Evolutionary conservation across 148 eudicot species (phyloP).

Genomic region (Heliamphora exappendiculata): DNA sequence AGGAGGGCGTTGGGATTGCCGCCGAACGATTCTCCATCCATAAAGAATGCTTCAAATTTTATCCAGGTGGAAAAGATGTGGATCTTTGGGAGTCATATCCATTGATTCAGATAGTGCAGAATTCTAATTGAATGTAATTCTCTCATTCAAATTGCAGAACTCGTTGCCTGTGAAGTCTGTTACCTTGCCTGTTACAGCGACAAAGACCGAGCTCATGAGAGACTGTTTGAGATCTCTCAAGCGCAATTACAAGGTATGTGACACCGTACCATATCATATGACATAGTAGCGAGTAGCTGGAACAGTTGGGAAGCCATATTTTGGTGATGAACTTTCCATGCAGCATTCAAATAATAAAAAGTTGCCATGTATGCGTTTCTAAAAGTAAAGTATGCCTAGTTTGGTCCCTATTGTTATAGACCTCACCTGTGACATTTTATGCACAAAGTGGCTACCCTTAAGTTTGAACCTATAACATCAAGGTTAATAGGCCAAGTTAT

Average conservation of each 20-base stretch:
- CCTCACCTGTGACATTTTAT: no score
- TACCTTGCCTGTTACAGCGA: slow-evolving; percentile 13
- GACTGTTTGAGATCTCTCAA: slow-evolving; percentile 65
- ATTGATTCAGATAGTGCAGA: not conserved
- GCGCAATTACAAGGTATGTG: slow-evolving; percentile 57
- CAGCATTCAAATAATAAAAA: not conserved
- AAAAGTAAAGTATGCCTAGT: no score
- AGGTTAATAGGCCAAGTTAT: not conserved
- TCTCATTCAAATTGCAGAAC: slow-evolving; percentile 13
- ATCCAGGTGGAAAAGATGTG: slow-evolving; percentile 23
- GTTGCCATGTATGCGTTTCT: no score
- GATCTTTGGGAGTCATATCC: slow-evolving; percentile 5
- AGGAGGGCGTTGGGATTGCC: slow-evolving; percentile 40
- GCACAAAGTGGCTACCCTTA: no score
- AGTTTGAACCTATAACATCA: no score
- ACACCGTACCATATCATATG: not conserved
- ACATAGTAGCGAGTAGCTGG: slow-evolving; percentile 5
- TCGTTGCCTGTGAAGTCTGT: slow-evolving; percentile 18
- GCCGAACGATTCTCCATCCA: slow-evolving; percentile 16
- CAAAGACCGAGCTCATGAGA: slow-evolving; percentile 42
- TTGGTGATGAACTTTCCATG: not conserved
- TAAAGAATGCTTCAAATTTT: slow-evolving; percentile 16
- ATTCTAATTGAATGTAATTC: not conserved
- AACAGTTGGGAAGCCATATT: not conserved
- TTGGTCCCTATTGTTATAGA: no score